A percentile compares a stretch with the other conserved stretches of the same genome.
These are phyloP conservation scores for Venturia nashicola DNA, from an alignment of 2,329 filamentous ascomycete species.

Conservation along the genomic window DNA sequence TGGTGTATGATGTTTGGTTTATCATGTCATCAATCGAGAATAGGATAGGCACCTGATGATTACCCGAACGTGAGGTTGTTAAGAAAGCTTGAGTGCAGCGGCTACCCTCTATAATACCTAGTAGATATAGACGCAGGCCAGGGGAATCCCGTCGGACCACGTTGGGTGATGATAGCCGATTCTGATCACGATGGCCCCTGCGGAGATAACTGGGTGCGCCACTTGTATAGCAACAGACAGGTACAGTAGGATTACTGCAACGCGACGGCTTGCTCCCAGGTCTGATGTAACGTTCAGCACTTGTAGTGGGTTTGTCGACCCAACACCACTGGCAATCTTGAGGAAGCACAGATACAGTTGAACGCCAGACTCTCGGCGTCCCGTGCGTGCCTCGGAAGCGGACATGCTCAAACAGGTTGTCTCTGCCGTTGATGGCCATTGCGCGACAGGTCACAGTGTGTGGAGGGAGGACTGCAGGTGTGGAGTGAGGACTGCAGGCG, in stretches of 20 bases:
- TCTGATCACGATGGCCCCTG: no score
- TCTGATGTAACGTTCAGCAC: no score
- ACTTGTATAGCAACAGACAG: not conserved
- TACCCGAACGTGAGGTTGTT: not conserved
- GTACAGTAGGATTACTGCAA: no score
- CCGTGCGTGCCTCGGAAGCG: constrained; percentile 1
- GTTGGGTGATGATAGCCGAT: not conserved
- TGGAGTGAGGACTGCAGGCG: no score
- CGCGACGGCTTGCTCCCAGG: no score
- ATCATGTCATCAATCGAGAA: not conserved
- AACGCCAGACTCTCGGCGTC: not conserved
- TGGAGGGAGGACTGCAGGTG: no score
- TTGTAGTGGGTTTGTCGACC: no score
- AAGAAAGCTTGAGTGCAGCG: not conserved
- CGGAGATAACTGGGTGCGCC: not conserved
- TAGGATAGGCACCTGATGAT: not conserved
- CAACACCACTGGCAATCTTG: no score
- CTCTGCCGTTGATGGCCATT: not conserved
- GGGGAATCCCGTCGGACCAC: not conserved
- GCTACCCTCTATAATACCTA: not conserved
- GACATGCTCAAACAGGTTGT: not conserved
- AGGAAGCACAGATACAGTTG: no score
- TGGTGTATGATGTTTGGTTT: not conserved
- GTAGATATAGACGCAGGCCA: not conserved
- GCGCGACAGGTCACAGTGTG: not conserved